Evolutionary conservation across 768 basidiomycete genomes (phyloP).

Genomic region (Psilocybe subaeruginosa): DNA sequence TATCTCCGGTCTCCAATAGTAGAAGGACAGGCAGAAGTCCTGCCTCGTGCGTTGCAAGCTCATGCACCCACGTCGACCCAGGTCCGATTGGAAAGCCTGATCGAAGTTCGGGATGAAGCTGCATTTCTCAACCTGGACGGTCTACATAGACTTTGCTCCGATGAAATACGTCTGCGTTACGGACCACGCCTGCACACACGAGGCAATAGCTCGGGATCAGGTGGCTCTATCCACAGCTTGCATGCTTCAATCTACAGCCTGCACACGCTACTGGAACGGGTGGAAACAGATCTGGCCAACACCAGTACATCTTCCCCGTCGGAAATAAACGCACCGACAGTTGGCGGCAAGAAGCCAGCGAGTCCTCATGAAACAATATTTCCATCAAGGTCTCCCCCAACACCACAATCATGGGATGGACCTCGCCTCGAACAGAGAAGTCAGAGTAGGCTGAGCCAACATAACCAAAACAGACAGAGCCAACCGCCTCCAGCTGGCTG

Average conservation of each 20-base stretch:
- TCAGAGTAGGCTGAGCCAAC: conserved; percentile 28
- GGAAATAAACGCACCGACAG: conserved; percentile 4
- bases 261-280: conserved; percentile 60
- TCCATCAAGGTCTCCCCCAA: conserved; percentile 30
- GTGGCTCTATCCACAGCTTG: conserved; percentile 46
- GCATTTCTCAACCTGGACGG: conserved; percentile 70
- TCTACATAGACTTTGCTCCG: conserved; percentile 65
- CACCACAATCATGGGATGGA: conserved; percentile 48
- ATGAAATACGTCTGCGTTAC: conserved; percentile 63
- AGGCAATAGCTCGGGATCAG: conserved; percentile 39
- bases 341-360: conserved; percentile 2
- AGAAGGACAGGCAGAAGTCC: conserved; percentile 47
- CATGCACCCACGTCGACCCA: conserved; percentile 37
- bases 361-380: conserved; percentile 9
- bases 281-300: conserved; percentile 36
- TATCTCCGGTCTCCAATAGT: conserved; percentile 66
- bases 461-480: conserved; percentile 30
- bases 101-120: conserved; percentile 82
- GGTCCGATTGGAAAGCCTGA: conserved; percentile 61
- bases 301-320: neutral
- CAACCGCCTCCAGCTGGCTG: conserved; percentile 30
- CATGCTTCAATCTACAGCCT: conserved; percentile 61
- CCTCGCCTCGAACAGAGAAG: conserved; percentile 31
- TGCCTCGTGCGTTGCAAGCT: conserved; percentile 65
- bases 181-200: conserved; percentile 43